Conservation (phyloP, 805 yeast genomes). For the Torulaspora gathmanii region DNA sequence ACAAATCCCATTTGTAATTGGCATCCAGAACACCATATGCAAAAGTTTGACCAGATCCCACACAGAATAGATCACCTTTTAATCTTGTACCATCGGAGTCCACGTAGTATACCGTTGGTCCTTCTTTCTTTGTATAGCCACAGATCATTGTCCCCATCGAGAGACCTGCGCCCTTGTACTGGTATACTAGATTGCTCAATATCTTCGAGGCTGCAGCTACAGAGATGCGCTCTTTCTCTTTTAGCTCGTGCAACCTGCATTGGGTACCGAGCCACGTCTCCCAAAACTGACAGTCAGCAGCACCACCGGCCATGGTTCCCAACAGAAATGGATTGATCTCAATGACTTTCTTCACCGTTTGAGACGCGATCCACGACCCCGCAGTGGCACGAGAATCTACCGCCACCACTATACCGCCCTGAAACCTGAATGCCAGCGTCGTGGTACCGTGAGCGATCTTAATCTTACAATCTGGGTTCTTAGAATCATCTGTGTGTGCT, state of each 20-base stretch:
- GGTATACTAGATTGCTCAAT: conserved; percentile 81
- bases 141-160: conserved; percentile 99
- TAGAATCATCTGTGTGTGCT: conserved; percentile 96
- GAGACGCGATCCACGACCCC: conserved; percentile 97
- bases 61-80: conserved; percentile 92
- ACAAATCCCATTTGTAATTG: conserved; percentile 83
- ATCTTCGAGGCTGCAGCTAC: conserved; percentile 97
- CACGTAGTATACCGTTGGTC: conserved; percentile 92
- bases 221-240: conserved; percentile 90
- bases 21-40: conserved; percentile 98
- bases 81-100: conserved; percentile 96
- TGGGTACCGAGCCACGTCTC: conserved; percentile 98
- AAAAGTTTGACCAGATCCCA: conserved; percentile 98
- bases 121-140: conserved; percentile 92
- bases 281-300: conserved; percentile 99
- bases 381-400: conserved; percentile 98
- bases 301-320: conserved; percentile 99
- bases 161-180: conserved; percentile 96
- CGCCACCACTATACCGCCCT: conserved; percentile 93
- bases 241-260: conserved; percentile 88
- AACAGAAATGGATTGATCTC: conserved; percentile 91
- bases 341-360: conserved; percentile 94
- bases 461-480: conserved; percentile 89
- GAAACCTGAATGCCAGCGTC: conserved; percentile 90
- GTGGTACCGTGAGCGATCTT: conserved; percentile 99